A percentile compares a stretch with the other conserved stretches of the same genome.
Conservation (phyloP, 176 grass and related monocot species). For the Rhynchospora pubera region DNA sequence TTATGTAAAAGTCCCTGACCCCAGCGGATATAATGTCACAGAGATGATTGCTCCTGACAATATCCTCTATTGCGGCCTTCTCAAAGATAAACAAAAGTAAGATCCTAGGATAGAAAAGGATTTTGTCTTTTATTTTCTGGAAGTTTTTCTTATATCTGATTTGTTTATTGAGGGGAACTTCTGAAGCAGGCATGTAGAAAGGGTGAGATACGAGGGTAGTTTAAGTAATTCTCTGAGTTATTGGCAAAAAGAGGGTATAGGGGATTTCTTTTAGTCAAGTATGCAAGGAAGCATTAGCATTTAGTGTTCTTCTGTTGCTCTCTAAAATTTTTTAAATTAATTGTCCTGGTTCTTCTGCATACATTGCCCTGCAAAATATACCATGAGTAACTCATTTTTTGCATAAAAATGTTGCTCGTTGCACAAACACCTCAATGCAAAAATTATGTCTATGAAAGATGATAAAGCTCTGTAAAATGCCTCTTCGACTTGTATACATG, state of each 20-base stretch:
- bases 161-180: neutral
- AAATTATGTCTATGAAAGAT: neutral
- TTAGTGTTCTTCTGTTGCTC: neutral
- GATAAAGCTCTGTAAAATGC: neutral
- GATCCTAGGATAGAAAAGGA: neutral
- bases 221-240: neutral
- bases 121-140: neutral
- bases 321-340: neutral
- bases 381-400: neutral
- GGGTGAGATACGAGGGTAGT: neutral
- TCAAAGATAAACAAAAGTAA: constrained; percentile 76
- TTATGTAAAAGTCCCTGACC: constrained; percentile 65
- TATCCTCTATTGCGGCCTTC: constrained; percentile 74
- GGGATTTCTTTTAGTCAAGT: neutral
- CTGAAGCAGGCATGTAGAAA: neutral
- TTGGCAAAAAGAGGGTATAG: neutral
- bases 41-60: constrained; percentile 60
- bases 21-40: constrained; percentile 57
- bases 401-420: neutral
- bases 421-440: neutral
- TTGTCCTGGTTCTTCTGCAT: neutral
- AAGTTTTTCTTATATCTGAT: neutral
- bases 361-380: neutral
- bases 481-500: neutral
- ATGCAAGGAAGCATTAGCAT: neutral